Evolutionary conservation across 2,329 filamentous ascomycete species (phyloP), one percentile per base, ranked within the genome.

Genomic region (Venturia asperata): DNA sequence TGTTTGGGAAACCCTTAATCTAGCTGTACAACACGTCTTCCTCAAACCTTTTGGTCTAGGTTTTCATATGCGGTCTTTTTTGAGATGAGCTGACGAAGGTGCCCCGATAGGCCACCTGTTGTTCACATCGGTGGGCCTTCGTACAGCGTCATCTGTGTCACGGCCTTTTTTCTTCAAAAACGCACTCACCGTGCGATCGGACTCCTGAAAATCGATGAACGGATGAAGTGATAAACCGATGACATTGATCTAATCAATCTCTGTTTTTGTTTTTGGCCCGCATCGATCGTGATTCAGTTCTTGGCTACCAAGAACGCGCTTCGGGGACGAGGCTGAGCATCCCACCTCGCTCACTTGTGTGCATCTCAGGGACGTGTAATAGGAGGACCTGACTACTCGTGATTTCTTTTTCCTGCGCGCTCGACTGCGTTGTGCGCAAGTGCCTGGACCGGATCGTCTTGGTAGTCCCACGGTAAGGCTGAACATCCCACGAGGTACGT

Each of bases 401-500:
- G 2, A 41, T 41, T 41, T 41, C 39, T 15, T 41, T 41, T 15
- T 9, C 39, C 39, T 11, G 39, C 4, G 39, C 39, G 10, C 39
- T 10, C 2, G 39, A 11, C 3, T 2, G 15, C 39, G 39, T 15
- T 41, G 10, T 41, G 39, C 39, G 39, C 39, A 41, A 41, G 39
- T 17, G 21, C 10, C 21, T 52, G 47, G 21, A 17, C 39, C 39
- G 39, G 39, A 4, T 15, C 15, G 39, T 41, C 39, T 41, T 41
- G 39, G 39, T 41, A 41, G 39, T 15, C 19, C n/a, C 47, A 58
- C 52, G 10, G 37, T 27, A 37, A 58, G 52, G 52, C 52, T 58
- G 52, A 58, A 58, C 30, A 37, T 34, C 52, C 30, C 47, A 52
- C 47, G 27, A 5, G 27, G 52, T 58, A 58, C 27, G 52, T 58